Conservation (phyloP, 345 rosid species). For the Heritiera littoralis region DNA sequence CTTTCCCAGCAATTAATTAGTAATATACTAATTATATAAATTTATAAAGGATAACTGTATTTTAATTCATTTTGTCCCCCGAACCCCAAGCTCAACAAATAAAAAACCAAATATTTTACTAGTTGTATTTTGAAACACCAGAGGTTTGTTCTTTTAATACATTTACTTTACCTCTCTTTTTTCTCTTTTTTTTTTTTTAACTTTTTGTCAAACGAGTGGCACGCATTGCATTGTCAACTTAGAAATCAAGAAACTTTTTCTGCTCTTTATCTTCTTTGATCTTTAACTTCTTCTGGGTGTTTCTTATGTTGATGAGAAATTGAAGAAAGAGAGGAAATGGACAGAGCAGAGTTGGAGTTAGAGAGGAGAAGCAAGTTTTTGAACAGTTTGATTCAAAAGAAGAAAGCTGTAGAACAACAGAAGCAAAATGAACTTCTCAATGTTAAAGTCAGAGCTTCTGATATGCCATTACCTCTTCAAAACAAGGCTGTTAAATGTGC, state of each 20-base stretch:
- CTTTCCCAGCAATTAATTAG: background rate
- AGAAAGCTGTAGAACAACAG: slow-evolving; percentile 72
- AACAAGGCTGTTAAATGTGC: slow-evolving; percentile 71
- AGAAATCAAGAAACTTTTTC: slow-evolving; percentile 9
- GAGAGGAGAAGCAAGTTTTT: slow-evolving; percentile 92
- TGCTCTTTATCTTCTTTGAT: slow-evolving; percentile 23
- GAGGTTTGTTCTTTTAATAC: background rate
- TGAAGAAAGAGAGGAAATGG: slow-evolving; percentile 43
- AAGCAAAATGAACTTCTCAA: slow-evolving; percentile 53
- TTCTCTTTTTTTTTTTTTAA: slow-evolving; percentile 1
- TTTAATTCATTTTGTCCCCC: slow-evolving; percentile 35
- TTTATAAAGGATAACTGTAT: slow-evolving; percentile 20
- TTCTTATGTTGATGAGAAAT: slow-evolving; percentile 34
- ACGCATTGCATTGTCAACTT: slow-evolving; percentile 14
- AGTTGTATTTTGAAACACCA: background rate
- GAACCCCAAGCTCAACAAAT: slow-evolving; percentile 22
- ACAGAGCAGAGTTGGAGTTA: slow-evolving; percentile 77
- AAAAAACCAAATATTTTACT: background rate
- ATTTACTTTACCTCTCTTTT: background rate
- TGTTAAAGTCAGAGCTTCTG: slow-evolving; percentile 81
- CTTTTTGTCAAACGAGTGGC: slow-evolving; percentile 20
- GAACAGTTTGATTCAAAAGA: slow-evolving; percentile 86
- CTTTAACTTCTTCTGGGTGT: slow-evolving; percentile 12
- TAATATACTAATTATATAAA: background rate
- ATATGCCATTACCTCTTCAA: slow-evolving; percentile 75